Base-by-base conservation (phyloP, 1,139 yeast genomes). In the Tardiomyces digboiensis region DNA sequence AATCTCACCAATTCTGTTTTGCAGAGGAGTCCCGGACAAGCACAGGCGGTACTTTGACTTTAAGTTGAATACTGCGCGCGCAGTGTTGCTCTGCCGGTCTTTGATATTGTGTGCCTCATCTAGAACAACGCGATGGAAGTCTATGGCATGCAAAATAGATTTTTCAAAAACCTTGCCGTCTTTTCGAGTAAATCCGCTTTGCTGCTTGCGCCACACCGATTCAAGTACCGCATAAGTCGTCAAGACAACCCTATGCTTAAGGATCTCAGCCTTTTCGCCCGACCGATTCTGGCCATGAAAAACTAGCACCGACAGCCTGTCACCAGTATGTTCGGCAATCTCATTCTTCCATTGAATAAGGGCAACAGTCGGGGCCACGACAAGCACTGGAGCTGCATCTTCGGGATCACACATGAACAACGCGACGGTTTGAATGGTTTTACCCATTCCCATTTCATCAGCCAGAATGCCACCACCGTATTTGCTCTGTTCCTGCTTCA, bases 371-470 rank as follows among this genome's bases (percentile, higher is more conserved):
- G 99, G 99, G 0, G 97, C 97, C 21, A 91, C 83, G 8, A 91
- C 97, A 49, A 91, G 67, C 51, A 83, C 85, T 1, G 97, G 97
- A 16, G 78, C 68, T 19, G 65, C 52, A 19, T 46, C 43, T 3
- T 46, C 42, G 3, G 62, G 58, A 60, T 89, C 96, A 43, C 74
- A 63, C 79, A 88, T 77, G 59, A 91, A 77, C 44, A 91, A 66
- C 0, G 94, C 91, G 49, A 91, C 89, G 21, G 95, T 87, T 64
- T 91, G 98, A 42, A 91, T 88, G 1, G 98, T 91, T 59, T 91
- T 91, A 53, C 98, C 98, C 97, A 91, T 89, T 41, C 98, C 98
- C 98, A 91, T 91, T 64, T 91, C 99, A 66, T 91, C 99, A 2
- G 98, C 98, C 42, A 91, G 68, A n/a, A 91, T 81, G 3, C 98